A percentile compares a stretch with the other conserved stretches of the same genome.
phyloP scores from a whole-genome alignment of 306 rosid genomes.

The Mucuna pruriens region DNA sequence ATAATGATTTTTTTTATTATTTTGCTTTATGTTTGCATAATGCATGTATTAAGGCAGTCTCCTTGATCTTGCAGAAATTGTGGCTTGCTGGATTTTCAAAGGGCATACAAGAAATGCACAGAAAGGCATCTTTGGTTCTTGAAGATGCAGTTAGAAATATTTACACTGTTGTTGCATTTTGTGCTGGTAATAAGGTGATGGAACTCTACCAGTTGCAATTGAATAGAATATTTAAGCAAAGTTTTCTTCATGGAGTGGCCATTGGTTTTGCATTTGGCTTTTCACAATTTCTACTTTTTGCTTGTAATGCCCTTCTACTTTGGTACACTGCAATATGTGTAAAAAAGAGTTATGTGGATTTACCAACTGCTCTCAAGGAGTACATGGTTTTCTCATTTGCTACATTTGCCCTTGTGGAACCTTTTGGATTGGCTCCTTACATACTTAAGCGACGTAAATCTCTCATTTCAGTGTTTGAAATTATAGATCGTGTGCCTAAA shows the following conservation, averaged over 20 bases:
- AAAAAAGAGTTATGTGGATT: conserved; percentile 42
- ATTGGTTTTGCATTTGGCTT: conserved; percentile 97
- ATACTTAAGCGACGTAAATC: conserved; percentile 99
- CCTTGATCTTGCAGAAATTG: conserved; percentile 76
- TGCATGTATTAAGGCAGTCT: conserved; percentile 30
- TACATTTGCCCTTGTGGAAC: conserved; percentile 98
- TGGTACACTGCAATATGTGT: conserved; percentile 88
- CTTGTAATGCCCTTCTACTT: conserved; percentile 97
- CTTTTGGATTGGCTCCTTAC: conserved; percentile 99
- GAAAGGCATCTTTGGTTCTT: conserved; percentile 98
- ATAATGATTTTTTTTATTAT: neutral
- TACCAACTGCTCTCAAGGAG: conserved; percentile 84
- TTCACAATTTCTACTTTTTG: conserved; percentile 97
- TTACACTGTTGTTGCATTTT: conserved; percentile 98
- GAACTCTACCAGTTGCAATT: conserved; percentile 96
- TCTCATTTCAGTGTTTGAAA: conserved; percentile 95
- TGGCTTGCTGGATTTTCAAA: conserved; percentile 99
- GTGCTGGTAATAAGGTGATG: conserved; percentile 99
- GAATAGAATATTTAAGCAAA: conserved; percentile 85
- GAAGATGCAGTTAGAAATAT: conserved; percentile 99
- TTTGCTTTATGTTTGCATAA: conserved; percentile 23
- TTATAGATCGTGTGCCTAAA: conserved; percentile 92
- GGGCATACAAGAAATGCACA: conserved; percentile 99
- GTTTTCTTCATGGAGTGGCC: conserved; percentile 96
- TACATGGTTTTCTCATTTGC: conserved; percentile 99